Evolutionary conservation across 257 asterid species (phyloP).

Genomic region (Mentha longifolia): DNA sequence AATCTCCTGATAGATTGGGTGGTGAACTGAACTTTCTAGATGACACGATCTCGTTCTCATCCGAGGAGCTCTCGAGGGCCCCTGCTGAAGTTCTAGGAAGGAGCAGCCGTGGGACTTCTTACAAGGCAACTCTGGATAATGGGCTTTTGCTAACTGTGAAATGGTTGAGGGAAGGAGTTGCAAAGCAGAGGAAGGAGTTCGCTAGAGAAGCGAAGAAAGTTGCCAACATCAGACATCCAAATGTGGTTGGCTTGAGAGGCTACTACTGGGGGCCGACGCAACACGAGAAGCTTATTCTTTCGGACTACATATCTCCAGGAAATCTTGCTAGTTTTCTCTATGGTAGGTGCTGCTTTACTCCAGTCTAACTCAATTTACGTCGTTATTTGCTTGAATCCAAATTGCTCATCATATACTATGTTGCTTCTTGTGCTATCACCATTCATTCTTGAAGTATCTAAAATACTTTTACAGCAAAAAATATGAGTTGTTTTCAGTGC

Average conservation of each 20-base stretch:
- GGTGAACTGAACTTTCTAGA: slow-evolving; percentile 94
- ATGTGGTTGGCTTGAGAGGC: slow-evolving; percentile 96
- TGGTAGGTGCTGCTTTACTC: slow-evolving; percentile 49
- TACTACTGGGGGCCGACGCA: slow-evolving; percentile 99
- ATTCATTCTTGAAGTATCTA: too few relatives aligned
- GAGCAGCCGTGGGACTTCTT: slow-evolving; percentile 97
- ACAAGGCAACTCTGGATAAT: slow-evolving; percentile 76
- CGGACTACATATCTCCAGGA: slow-evolving; percentile 94
- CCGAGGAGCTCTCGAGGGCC: slow-evolving; percentile 88
- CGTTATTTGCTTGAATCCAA: slow-evolving; percentile 1
- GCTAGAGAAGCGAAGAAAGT: slow-evolving; percentile 96
- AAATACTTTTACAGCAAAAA: too few relatives aligned
- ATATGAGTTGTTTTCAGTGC: too few relatives aligned
- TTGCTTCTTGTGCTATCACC: background rate
- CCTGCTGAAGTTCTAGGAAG: slow-evolving; percentile 98
- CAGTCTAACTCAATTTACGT: background rate
- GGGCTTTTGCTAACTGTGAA: slow-evolving; percentile 91
- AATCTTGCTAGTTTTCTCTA: slow-evolving; percentile 84
- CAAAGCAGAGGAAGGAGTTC: slow-evolving; percentile 93
- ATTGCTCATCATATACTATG: background rate
- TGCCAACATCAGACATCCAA: slow-evolving; percentile 88
- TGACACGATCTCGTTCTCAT: slow-evolving; percentile 80
- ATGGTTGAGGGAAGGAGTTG: slow-evolving; percentile 98
- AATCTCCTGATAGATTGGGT: slow-evolving; percentile 82
- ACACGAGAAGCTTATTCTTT: slow-evolving; percentile 95